Evolutionary conservation across 441 rosid genomes (phyloP).

Genomic region (Populus hybrid): DNA sequence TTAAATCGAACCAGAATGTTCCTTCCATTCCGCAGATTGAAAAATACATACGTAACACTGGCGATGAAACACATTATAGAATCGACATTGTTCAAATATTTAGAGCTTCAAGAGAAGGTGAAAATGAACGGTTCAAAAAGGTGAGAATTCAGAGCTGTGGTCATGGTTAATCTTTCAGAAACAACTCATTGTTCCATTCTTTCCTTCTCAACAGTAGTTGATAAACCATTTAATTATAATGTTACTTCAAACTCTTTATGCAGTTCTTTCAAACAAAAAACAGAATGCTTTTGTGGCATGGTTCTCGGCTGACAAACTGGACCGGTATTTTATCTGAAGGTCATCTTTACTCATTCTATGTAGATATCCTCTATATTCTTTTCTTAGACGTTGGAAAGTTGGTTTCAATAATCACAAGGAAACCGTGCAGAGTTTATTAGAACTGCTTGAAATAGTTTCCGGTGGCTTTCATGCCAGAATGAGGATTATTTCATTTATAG

Average conservation of each 20-base stretch:
- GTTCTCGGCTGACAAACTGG: constrained; percentile 92
- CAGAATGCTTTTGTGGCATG: constrained; percentile 93
- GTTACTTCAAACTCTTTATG: background rate
- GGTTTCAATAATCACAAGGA: no score
- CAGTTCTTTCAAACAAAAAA: constrained; percentile 63
- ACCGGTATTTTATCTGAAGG: constrained; percentile 94
- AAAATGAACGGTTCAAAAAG: constrained; percentile 57
- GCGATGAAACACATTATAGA: constrained; percentile 70
- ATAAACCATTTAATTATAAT: no score
- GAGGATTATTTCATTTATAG: no score
- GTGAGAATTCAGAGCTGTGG: constrained; percentile 28
- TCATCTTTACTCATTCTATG: constrained; percentile 8
- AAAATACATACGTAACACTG: constrained; percentile 71
- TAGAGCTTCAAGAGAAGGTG: constrained; percentile 57
- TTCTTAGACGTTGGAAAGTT: no score
- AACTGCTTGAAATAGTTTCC: no score
- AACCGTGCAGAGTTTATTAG: no score
- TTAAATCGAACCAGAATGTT: no score
- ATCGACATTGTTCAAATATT: constrained; percentile 73
- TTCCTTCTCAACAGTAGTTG: no score
- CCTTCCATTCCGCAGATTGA: constrained; percentile 40
- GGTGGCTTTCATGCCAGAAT: no score
- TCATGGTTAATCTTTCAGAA: background rate
- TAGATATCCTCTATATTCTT: no score
- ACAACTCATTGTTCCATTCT: no score